A percentile compares a stretch with the other conserved stretches of the same genome.
Conservation (phyloP, 495 filamentous ascomycete genomes). For the Friedmanniomyces simplex region DNA sequence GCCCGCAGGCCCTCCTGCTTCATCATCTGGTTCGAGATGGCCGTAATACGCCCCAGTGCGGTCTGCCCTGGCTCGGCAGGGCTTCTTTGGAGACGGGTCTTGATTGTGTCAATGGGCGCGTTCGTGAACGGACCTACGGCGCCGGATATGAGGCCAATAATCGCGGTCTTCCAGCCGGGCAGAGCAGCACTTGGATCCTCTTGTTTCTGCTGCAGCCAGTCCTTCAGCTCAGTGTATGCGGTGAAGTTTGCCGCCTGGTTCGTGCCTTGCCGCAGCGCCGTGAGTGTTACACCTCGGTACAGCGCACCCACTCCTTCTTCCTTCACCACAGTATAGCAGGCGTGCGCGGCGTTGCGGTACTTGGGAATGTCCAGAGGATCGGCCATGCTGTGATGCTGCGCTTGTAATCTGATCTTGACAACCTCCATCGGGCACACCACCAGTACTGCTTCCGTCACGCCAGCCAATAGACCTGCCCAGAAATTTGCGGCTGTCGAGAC, state of each 20-base stretch:
- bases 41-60: constrained; percentile 62
- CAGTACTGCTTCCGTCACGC: constrained; percentile 90
- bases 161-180: constrained; percentile 77
- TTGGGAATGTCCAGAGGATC: constrained; percentile 86
- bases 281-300: constrained; percentile 88
- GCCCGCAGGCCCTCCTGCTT: constrained; percentile 87
- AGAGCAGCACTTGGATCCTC: constrained; percentile 47
- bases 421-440: constrained; percentile 99
- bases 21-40: constrained; percentile 86
- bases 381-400: constrained; percentile 89
- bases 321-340: constrained; percentile 78
- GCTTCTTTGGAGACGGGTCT: constrained; percentile 89
- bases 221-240: constrained; percentile 89
- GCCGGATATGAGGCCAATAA: constrained; percentile 83
- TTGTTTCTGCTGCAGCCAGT: constrained; percentile 55
- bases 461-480: constrained; percentile 78
- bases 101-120: constrained; percentile 98
- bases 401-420: constrained; percentile 94
- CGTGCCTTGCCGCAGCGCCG: constrained; percentile 83
- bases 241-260: constrained; percentile 99
- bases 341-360: constrained; percentile 96
- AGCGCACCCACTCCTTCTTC: constrained; percentile 83
- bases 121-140: constrained; percentile 95
- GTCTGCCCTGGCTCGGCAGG: constrained; percentile 71
- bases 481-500: constrained; percentile 73